Base-by-base conservation (phyloP, 805 yeast species). In the Sungouiella thailandica region DNA sequence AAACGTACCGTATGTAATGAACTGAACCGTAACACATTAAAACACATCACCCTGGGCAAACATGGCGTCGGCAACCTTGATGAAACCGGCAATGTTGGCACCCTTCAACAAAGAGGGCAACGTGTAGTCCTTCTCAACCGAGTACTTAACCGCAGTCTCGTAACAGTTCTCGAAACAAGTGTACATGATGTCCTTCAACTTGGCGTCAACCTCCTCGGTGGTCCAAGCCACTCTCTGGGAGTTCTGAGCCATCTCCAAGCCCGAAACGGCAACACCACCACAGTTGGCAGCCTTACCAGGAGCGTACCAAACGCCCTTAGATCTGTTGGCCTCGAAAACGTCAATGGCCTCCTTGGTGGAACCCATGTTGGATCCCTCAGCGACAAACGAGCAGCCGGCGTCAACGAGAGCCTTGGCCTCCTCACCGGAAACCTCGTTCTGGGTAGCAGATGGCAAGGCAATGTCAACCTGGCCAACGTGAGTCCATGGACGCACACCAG, bases 351-450 rank as follows among this genome's bases (percentile, higher is more conserved):
- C 97, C 69, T 84, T 83, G 53, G 97, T 89, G 51, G 95, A 90
- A 61, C 98, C 97, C 98, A 90, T 90, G 75, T 90, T 90, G 59
- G 97, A 90, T 62, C 98, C 98, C 78, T 90, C 98, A 53, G 98
- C 97, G 59, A 90, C 80, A 74, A 65, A 89, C 69, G 83, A 83
- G 67, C 81, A 78, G 58, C 97, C 97, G 46, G 93, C 83, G 53
- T 84, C 89, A 50, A 90, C 80, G 59, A 90, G 80, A 57, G 90
- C 86, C 75, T 83, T 79, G 47, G 98, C 98, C 75, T 90, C 98
- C 47, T 82, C 95, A 58, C 93, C 96, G 51, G 93, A 79, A 46
- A 90, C 90, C 76, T 90, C 98, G 71, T 90, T 90, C 72, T 90
- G 98, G 43, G 98, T 90, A 44, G 98, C 98, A 71, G 85, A 86